Evolutionary conservation across 2,329 filamentous ascomycete genomes (phyloP).

Genomic region (Pestalotiopsis sp.): DNA sequence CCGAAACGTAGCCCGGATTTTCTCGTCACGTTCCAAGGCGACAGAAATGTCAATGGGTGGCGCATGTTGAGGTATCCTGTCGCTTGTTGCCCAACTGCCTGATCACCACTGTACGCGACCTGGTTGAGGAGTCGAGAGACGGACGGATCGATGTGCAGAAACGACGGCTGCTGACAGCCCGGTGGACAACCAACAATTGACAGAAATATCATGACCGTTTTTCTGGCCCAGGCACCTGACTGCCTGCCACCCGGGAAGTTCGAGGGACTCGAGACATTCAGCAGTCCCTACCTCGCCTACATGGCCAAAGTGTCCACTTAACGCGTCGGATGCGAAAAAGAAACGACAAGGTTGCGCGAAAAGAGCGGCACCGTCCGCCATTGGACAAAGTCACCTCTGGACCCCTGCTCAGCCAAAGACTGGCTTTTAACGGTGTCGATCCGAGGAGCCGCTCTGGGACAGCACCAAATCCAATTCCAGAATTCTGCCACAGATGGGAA

Average conservation of each 20-base stretch:
- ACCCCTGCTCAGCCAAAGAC: background rate
- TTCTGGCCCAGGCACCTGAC: no score
- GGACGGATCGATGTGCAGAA: background rate
- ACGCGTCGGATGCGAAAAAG: constrained; percentile 7
- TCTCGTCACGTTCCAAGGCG: no score
- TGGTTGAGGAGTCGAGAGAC: background rate
- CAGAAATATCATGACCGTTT: background rate
- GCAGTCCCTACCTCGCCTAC: no score
- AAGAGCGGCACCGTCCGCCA: constrained; percentile 6
- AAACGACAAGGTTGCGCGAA: constrained; percentile 5
- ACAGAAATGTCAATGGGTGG: background rate
- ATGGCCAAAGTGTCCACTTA: background rate
- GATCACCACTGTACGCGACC: background rate
- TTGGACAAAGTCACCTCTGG: constrained; percentile 1
- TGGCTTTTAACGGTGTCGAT: background rate
- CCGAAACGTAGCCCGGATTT: no score
- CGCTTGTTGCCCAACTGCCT: background rate
- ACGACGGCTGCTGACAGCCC: constrained; percentile 14
- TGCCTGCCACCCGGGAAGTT: background rate
- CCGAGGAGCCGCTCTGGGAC: background rate
- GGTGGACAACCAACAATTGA: background rate
- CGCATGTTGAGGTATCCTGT: background rate
- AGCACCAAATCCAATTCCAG: background rate
- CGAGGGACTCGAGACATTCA: background rate
- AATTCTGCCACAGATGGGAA: no score